Evolutionary conservation across 2,329 filamentous ascomycete species (phyloP).

Genomic region (Colletotrichum ledebouriae): DNA sequence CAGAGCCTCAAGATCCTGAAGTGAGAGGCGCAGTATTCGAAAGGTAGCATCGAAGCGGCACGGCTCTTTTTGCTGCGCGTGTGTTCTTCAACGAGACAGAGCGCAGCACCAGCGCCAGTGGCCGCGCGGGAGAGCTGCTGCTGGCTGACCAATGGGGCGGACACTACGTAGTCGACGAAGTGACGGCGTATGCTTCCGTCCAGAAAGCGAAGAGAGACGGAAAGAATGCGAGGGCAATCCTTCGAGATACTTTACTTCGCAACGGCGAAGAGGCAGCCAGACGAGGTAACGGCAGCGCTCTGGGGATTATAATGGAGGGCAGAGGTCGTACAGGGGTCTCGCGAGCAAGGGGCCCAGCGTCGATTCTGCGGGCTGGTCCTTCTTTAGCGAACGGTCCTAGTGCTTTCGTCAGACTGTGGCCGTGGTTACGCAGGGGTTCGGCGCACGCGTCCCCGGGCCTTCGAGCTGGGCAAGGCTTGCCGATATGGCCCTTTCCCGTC

Average conservation of each 20-base stretch:
- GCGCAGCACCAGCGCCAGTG: slow-evolving; percentile 1
- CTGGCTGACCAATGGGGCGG: not conserved
- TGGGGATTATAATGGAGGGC: slow-evolving; percentile 35
- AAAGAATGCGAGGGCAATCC: not conserved
- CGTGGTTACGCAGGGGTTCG: slow-evolving; percentile 17
- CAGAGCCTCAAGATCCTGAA: slow-evolving; percentile 38
- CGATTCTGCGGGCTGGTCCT: slow-evolving; percentile 33
- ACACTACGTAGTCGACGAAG: not conserved
- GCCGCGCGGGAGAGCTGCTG: not conserved
- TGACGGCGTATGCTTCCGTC: not conserved
- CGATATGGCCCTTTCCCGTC: not conserved
- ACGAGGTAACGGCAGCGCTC: slow-evolving; percentile 13
- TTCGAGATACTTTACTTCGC: not conserved
- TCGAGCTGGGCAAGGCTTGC: slow-evolving; percentile 22
- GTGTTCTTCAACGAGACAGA: slow-evolving; percentile 29
- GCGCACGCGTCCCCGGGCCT: too few species aligned
- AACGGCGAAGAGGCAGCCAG: not conserved
- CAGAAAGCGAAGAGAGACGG: slow-evolving; percentile 5
- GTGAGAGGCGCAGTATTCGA: slow-evolving; percentile 13
- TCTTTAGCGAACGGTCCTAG: slow-evolving; percentile 32
- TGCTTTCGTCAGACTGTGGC: slow-evolving; percentile 38
- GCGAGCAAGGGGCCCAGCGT: slow-evolving; percentile 28
- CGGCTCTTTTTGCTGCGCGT: not conserved
- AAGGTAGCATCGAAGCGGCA: slow-evolving; percentile 8
- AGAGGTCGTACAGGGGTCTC: slow-evolving; percentile 38